A percentile compares a stretch with the other conserved stretches of the same genome.
These are phyloP conservation scores for Yamadazyma philogaea DNA, from an alignment of 805 yeast genomes.

Conservation along the genomic window DNA sequence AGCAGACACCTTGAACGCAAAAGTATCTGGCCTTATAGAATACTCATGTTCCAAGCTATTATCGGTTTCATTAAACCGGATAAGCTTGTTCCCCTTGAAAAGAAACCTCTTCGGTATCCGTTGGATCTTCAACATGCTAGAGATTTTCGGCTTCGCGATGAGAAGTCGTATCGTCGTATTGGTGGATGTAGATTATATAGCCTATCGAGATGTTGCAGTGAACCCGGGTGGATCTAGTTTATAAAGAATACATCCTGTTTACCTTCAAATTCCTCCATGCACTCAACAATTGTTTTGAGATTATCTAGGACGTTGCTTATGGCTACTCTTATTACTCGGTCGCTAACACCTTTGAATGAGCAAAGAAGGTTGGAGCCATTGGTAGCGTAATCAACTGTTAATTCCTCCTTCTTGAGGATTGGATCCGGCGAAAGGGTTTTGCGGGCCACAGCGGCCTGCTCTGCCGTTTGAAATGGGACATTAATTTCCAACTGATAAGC, in stretches of 20 bases:
- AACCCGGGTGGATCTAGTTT: no score
- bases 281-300: conserved; percentile 72
- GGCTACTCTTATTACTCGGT: conserved; percentile 77
- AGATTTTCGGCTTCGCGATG: conserved; percentile 4
- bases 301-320: conserved; percentile 78
- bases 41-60: conserved; percentile 36
- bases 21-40: conserved; percentile 44
- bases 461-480: conserved; percentile 59
- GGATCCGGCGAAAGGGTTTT: conserved; percentile 75
- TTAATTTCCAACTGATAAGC: conserved; percentile 30
- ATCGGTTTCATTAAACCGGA: conserved; percentile 12
- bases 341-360: conserved; percentile 59
- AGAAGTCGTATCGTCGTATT: conserved; percentile 1
- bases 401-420: conserved; percentile 66
- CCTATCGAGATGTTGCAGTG: no score
- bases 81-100: conserved; percentile 13
- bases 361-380: conserved; percentile 40
- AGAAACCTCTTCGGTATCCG: conserved; percentile 4
- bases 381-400: conserved; percentile 45
- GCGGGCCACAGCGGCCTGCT: conserved; percentile 64
- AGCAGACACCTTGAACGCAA: conserved; percentile 38
- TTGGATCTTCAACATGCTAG: not conserved
- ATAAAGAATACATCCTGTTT: conserved; percentile 21
- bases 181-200: not conserved
- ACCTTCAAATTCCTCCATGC: conserved; percentile 67